Base-by-base conservation (phyloP, 305 asterid species). In the Fraxinus angustifolia region DNA sequence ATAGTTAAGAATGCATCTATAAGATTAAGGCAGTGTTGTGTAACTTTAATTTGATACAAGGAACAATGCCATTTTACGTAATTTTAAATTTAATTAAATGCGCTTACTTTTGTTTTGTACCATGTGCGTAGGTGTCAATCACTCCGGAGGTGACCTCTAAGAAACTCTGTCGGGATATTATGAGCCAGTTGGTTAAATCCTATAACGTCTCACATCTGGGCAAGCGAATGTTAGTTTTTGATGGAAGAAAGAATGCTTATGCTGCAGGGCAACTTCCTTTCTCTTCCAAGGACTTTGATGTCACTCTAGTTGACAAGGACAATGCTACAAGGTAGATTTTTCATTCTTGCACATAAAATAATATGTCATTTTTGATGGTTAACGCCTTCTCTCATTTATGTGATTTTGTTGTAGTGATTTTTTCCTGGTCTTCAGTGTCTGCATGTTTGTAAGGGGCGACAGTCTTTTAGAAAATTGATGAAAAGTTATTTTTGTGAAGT, bases 221-320 rank as follows among this genome's bases (percentile, higher is more conserved):
- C 0, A 79, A 73, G 19, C 68, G 84, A 6, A 35, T 0, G 75
- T 40, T 95, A 1, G 99, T 96, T 0, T 95, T 91, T 65, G 99
- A 95, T 77, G 99, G 99, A 0, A 56, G 93, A 3, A 95, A 93
- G 36, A 91, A 94, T 82, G 92, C 83, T 28, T 95, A 91, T 58
- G 78, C 92, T 40, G 98, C 98, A 0, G 97, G 97, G 0, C 48
- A 82, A 5, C 78, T 95, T 81, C 98, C 99, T 0, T 95, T 95
- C 48, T 0, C 26, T 0, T 90, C 95, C 0, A 90, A 90, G 83
- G 98, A 93, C 42, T 93, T 95, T 70, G 87, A 79, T 2, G 79
- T 95, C 21, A 86, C 73, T 79, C 90, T 92, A 3, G 73, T 2
- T 12, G 91, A 86, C 31, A 31, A 78, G 4, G 85, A 85, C 56